These are phyloP conservation scores for Pseudotsuga menziesii DNA, from an alignment of 75 land plant species.

Conservation along the genomic window DNA sequence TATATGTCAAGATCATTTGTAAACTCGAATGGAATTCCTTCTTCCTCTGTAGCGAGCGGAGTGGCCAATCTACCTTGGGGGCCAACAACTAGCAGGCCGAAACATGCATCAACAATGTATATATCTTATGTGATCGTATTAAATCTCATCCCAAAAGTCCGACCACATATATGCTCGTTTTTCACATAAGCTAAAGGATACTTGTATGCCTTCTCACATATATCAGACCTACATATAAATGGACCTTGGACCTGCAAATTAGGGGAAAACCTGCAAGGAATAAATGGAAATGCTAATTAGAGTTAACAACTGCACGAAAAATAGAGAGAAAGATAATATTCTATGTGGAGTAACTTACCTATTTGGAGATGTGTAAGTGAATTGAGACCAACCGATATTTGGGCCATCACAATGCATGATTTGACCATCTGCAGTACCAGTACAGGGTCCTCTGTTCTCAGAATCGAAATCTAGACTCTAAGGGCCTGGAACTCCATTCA, in stretches of 20 bases:
- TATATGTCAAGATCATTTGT: conserved; percentile 26
- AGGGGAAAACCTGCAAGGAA: too few species aligned
- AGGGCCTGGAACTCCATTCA: conserved; percentile 41
- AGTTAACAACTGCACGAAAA: too few species aligned
- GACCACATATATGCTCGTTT: conserved; percentile 55
- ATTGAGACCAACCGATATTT: conserved; percentile 35
- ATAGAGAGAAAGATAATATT: too few species aligned
- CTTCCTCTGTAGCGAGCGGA: conserved; percentile 23
- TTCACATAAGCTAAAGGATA: conserved; percentile 4
- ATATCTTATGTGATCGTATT: conserved; percentile 40
- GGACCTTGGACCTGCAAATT: too few species aligned
- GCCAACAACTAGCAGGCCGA: conserved; percentile 53
- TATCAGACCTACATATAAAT: not conserved
- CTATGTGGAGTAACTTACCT: conserved; percentile 13
- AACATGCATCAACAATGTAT: conserved; percentile 74
- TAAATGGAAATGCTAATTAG: too few species aligned
- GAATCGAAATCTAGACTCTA: conserved; percentile 72
- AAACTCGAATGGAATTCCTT: conserved; percentile 16
- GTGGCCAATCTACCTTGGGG: conserved; percentile 49
- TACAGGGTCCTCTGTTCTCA: conserved; percentile 63
- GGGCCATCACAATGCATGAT: conserved; percentile 56
- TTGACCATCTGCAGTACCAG: conserved; percentile 73
- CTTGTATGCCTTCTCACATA: not conserved
- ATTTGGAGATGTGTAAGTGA: conserved; percentile 46
- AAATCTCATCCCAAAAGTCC: conserved; percentile 63